Evolutionary conservation across 1,139 yeast species (phyloP).

Genomic region (Torulaspora pretoriensis): DNA sequence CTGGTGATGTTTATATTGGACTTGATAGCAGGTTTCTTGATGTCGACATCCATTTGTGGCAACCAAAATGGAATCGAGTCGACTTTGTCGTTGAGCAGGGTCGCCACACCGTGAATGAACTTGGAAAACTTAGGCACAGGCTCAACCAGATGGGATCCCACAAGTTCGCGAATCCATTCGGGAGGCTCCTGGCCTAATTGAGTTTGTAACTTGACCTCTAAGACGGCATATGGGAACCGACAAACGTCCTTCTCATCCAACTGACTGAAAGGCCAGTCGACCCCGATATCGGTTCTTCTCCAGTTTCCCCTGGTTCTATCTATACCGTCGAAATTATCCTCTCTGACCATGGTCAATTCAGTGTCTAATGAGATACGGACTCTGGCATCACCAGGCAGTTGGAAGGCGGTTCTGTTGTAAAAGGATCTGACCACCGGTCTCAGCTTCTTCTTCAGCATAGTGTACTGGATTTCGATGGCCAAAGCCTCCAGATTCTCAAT

Average conservation of each 20-base stretch:
- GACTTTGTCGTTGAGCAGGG: slow-evolving; percentile 76
- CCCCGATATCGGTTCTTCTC: slow-evolving; percentile 98
- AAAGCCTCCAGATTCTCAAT: slow-evolving; percentile 87
- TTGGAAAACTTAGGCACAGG: slow-evolving; percentile 97
- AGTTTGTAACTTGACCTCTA: slow-evolving; percentile 94
- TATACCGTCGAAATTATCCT: slow-evolving; percentile 89
- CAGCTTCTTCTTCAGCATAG: slow-evolving; percentile 73
- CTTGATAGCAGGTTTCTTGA: slow-evolving; percentile 77
- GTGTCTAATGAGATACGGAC: slow-evolving; percentile 97
- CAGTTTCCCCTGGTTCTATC: slow-evolving; percentile 91
- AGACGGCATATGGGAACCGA: slow-evolving; percentile 93
- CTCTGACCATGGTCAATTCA: slow-evolving; percentile 92
- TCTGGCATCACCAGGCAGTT: slow-evolving; percentile 97
- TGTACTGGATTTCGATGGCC: slow-evolving; percentile 89
- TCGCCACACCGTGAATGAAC: slow-evolving; percentile 93
- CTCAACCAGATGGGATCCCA: slow-evolving; percentile 87
- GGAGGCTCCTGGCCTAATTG: slow-evolving; percentile 99
- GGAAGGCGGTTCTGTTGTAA: slow-evolving; percentile 97
- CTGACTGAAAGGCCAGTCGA: slow-evolving; percentile 90
- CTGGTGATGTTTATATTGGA: slow-evolving; percentile 39
- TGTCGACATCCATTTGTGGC: slow-evolving; percentile 97
- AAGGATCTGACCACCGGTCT: slow-evolving; percentile 95
- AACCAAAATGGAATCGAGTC: slow-evolving; percentile 91
- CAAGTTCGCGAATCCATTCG: slow-evolving; percentile 89
- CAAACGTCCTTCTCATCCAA: slow-evolving; percentile 79